phyloP scores from a whole-genome alignment of 176 grass and related monocot genomes.

The Metroxylon sagu region DNA sequence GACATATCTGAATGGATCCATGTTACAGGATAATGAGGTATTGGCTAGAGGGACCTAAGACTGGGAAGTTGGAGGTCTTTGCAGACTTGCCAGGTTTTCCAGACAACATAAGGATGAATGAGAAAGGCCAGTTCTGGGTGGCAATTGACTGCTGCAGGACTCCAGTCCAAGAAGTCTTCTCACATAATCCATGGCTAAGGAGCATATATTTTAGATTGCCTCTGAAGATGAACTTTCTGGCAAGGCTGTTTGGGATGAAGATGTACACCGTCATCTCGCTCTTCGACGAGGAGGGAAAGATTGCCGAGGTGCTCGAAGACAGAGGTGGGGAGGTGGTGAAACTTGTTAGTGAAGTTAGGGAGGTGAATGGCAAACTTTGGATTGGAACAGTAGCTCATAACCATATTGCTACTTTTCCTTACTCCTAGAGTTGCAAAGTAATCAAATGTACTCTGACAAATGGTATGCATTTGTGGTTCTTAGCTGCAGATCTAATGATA shows the following conservation, averaged over 20 bases:
- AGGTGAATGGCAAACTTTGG: conserved; percentile 68
- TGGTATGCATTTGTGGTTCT: no score
- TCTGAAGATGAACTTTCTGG: conserved; percentile 43
- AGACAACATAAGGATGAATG: conserved; percentile 63
- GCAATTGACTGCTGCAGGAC: conserved; percentile 88
- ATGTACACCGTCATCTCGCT: conserved; percentile 75
- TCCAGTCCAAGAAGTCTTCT: conserved; percentile 48
- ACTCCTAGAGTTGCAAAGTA: conserved; percentile 9
- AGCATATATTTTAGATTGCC: conserved; percentile 63
- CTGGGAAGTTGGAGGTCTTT: conserved; percentile 53
- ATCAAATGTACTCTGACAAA: no score
- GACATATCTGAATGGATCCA: no score
- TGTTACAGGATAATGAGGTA: conserved; percentile 66
- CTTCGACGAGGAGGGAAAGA: conserved; percentile 49
- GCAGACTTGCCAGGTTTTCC: conserved; percentile 77
- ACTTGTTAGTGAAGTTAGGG: conserved; percentile 80
- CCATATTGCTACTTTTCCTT: conserved; percentile 66
- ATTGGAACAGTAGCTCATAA: conserved; percentile 86
- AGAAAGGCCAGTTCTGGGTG: conserved; percentile 72
- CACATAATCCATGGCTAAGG: conserved; percentile 70
- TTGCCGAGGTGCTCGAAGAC: conserved; percentile 75
- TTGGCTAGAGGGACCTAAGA: conserved; percentile 55
- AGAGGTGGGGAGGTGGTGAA: conserved; percentile 64
- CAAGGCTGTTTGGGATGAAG: conserved; percentile 37
- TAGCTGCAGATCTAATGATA: no score